Conservation (phyloP, 257 asterid genomes). For the Vinca minor region DNA sequence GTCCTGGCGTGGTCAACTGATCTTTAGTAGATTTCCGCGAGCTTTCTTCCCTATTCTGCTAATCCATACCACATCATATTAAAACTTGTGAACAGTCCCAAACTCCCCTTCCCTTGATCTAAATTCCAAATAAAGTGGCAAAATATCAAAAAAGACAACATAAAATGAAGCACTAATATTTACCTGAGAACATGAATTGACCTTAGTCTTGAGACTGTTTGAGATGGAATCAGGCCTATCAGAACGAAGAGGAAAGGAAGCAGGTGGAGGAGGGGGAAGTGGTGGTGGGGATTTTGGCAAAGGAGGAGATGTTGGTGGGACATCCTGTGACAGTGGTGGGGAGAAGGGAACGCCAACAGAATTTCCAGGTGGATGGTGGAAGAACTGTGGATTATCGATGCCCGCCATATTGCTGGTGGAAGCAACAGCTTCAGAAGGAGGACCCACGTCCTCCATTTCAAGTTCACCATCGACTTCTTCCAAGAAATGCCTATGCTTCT, state of each 20-base stretch:
- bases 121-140: neutral
- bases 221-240: constrained; percentile 30
- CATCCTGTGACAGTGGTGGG: constrained; percentile 36
- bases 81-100: neutral
- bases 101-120: neutral
- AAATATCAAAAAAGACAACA: constrained; percentile 3
- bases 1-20: constrained; percentile 33
- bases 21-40: constrained; percentile 28
- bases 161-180: too few relatives aligned
- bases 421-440: constrained; percentile 44
- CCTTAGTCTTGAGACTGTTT: constrained; percentile 31
- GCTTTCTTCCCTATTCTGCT: constrained; percentile 41
- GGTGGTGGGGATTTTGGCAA: constrained; percentile 34
- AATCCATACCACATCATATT: constrained; percentile 15
- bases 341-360: constrained; percentile 18
- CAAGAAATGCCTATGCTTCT: constrained; percentile 68
- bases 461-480: constrained; percentile 94
- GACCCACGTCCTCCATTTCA: constrained; percentile 95
- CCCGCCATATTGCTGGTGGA: constrained; percentile 29
- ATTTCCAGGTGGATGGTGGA: constrained; percentile 30
- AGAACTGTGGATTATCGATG: constrained; percentile 23
- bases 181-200: constrained; percentile 46
- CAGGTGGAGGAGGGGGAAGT: constrained; percentile 14
- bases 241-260: constrained; percentile 29
- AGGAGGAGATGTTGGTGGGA: constrained; percentile 44